phyloP scores from a whole-genome alignment of 2,329 filamentous ascomycete species.

The Claviceps spartinae region DNA sequence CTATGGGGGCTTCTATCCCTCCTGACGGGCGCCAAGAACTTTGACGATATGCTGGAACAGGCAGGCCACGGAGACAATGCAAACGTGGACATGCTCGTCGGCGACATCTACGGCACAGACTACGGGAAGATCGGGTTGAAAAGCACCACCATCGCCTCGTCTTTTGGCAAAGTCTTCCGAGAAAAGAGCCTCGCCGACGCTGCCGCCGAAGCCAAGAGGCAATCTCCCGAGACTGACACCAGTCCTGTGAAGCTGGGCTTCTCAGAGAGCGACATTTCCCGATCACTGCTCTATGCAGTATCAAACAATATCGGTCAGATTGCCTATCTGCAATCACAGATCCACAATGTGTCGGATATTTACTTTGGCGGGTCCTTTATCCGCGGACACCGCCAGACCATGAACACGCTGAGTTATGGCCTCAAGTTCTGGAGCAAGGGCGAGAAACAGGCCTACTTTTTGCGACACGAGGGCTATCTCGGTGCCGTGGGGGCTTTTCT shows the following conservation, averaged over 20 bases:
- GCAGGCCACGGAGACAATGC: slow-evolving; percentile 86
- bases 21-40: slow-evolving; percentile 84
- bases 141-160: slow-evolving; percentile 87
- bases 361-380: slow-evolving; percentile 98
- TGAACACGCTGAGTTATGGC: slow-evolving; percentile 92
- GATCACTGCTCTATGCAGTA: slow-evolving; percentile 86
- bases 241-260: slow-evolving; percentile 38
- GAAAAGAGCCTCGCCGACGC: slow-evolving; percentile 76
- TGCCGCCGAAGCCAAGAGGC: slow-evolving; percentile 59
- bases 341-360: slow-evolving; percentile 80
- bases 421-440: slow-evolving; percentile 97
- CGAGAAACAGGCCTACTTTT: slow-evolving; percentile 86
- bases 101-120: slow-evolving; percentile 92
- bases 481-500: slow-evolving; percentile 90
- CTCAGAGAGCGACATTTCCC: slow-evolving; percentile 70
- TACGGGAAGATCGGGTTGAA: slow-evolving; percentile 95
- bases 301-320: slow-evolving; percentile 98
- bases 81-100: slow-evolving; percentile 90
- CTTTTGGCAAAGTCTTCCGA: slow-evolving; percentile 92
- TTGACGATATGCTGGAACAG: slow-evolving; percentile 92
- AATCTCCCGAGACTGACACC: slow-evolving; percentile 33
- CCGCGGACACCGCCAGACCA: slow-evolving; percentile 88
- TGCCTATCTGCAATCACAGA: slow-evolving; percentile 91
- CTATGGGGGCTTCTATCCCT: slow-evolving; percentile 90
- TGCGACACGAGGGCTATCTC: slow-evolving; percentile 90